Evolutionary conservation across 1,284 basidiomycete genomes (phyloP).

Genomic region (Sanghuangporus baumii): DNA sequence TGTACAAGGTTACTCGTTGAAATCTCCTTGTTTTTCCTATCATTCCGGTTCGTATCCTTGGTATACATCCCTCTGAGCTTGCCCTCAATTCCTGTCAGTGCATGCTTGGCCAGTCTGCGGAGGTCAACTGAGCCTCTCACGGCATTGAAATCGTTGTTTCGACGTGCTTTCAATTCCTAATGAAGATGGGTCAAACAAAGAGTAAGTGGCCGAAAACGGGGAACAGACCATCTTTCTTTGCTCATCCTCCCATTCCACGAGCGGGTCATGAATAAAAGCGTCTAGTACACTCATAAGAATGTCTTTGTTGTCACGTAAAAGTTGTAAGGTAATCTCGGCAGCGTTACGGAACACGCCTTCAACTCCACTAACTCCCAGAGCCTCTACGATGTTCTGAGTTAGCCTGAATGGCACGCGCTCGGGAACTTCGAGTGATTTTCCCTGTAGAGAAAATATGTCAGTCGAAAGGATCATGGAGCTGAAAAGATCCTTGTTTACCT

Average conservation of each 20-base stretch:
- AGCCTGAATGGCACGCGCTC: constrained; percentile 95
- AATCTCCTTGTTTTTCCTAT: constrained; percentile 57
- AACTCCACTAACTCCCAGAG: constrained; percentile 88
- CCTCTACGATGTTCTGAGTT: constrained; percentile 93
- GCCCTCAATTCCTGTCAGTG: constrained; percentile 75
- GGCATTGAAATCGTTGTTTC: constrained; percentile 34
- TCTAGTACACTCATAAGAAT: constrained; percentile 95
- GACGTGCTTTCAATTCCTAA: constrained; percentile 34
- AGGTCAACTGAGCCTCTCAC: constrained; percentile 49
- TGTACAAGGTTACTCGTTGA: constrained; percentile 87
- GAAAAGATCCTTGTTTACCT: constrained; percentile 39
- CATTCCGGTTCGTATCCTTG: constrained; percentile 39
- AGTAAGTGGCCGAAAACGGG: background rate
- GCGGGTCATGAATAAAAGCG: constrained; percentile 95
- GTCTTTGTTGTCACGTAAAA: constrained; percentile 90
- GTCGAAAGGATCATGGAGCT: background rate
- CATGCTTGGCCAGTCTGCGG: constrained; percentile 61
- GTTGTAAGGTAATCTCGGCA: constrained; percentile 86
- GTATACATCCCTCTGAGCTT: constrained; percentile 76
- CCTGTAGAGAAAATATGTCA: constrained; percentile 40
- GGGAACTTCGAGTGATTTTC: constrained; percentile 83
- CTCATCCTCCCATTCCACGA: constrained; percentile 93
- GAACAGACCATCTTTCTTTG: constrained; percentile 49
- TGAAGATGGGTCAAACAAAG: constrained; percentile 7
- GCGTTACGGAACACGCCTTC: constrained; percentile 94